Percentiles rank a stretch among this genome's conserved stretches.
Conservation (phyloP, 106 monocot species). For the Gastrodia elata region DNA sequence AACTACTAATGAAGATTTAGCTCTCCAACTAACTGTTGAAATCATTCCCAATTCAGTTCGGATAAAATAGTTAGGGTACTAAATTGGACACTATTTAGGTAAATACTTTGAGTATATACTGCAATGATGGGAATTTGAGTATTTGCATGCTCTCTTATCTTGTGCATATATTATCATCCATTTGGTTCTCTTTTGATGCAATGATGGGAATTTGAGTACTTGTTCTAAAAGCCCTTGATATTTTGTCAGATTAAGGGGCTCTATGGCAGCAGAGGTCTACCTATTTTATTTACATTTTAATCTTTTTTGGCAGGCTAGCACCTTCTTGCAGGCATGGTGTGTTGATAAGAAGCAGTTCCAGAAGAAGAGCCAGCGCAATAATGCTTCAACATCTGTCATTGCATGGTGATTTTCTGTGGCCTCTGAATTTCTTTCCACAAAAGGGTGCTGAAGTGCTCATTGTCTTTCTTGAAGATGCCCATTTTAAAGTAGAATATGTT, state of each 20-base stretch:
- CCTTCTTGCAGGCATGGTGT: constrained; percentile 74
- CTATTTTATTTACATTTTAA: background rate
- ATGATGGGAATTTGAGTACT: background rate
- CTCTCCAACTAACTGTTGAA: background rate
- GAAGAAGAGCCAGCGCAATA: constrained; percentile 33
- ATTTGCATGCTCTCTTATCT: background rate
- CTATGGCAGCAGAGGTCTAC: background rate
- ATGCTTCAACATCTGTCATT: constrained; percentile 4
- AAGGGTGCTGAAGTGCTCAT: background rate
- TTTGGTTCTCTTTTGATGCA: too few species aligned
- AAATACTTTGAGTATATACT: background rate
- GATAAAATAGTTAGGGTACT: background rate
- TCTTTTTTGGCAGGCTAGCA: constrained; percentile 51
- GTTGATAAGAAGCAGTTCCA: constrained; percentile 58
- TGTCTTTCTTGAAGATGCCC: background rate
- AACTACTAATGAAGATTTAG: background rate
- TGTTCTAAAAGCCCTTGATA: background rate
- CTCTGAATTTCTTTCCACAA: background rate
- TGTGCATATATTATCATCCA: background rate
- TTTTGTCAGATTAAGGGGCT: too few species aligned
- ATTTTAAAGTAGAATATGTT: background rate
- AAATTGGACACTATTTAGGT: background rate
- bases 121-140: background rate
- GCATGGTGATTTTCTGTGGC: background rate
- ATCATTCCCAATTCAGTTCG: background rate